Evolutionary conservation across 2,329 filamentous ascomycete species (phyloP), one percentile per base, ranked within the genome.

Genomic region (Colletotrichum chlorophyti): DNA sequence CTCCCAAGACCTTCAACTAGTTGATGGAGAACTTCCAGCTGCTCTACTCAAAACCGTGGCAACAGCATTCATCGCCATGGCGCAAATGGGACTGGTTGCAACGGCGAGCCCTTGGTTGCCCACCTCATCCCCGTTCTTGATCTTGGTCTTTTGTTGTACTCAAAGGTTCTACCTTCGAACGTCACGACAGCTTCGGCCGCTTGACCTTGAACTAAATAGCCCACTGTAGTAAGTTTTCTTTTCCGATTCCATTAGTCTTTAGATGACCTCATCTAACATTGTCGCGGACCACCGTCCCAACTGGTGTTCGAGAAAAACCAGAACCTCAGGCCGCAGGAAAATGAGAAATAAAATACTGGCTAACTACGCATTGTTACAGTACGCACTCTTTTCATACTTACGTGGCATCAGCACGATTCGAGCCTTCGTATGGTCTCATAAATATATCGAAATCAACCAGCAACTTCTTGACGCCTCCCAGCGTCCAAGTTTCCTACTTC

Each of bases 191-290:
- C 63, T 79, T 3, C 71, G 76, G 5, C 64, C 75, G 3, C 65
- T 79, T 4, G 85, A 88, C 45, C 75, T 88, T 1, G 85, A 88
- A 66, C 78, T 81, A 1, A 86, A 87, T 62, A 80, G 80, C 1
- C 84, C 83, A 0, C 70, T 87, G 0, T 85, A 83, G 70, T 81
- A 76, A n/a, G 75, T 61, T 15, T 9, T 34, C 21, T 35, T 17
- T 26, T 24, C 11, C 21, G 76, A 73, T 60, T 69, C 75, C 0
- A n/a, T n/a, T n/a, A n/a, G n/a, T n/a, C n/a, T n/a, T n/a, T n/a
- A n/a, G n/a, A n/a, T n/a, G n/a, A n/a, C n/a, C n/a, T n/a, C n/a
- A n/a, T n/a, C n/a, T n/a, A n/a, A n/a, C n/a, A n/a, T n/a, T n/a
- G n/a, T n/a, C n/a, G n/a, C n/a, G n/a, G n/a, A n/a, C n/a, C n/a